phyloP scores from a whole-genome alignment of 2,329 filamentous ascomycete species.

The Colletotrichum sansevieriae region DNA sequence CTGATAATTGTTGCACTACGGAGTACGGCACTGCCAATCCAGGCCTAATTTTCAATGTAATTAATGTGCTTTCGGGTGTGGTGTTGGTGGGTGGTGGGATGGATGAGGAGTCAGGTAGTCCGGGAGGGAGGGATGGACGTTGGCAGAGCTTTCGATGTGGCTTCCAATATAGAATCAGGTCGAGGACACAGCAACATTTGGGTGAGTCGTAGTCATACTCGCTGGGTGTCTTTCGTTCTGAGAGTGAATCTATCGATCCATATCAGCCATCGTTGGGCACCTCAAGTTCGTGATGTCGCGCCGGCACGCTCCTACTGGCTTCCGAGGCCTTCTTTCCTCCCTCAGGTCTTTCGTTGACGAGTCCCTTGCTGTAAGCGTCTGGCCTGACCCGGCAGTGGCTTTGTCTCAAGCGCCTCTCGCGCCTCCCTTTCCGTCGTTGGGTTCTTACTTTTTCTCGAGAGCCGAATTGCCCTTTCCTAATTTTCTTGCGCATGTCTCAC shows the following conservation, averaged over 20 bases:
- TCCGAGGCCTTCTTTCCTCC: conserved; percentile 2
- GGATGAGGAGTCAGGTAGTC: not conserved
- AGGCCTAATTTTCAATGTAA: conserved; percentile 13
- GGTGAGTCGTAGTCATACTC: conserved; percentile 5
- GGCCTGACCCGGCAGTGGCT: conserved; percentile 33
- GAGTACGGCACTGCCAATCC: conserved; percentile 23
- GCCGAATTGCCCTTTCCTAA: conserved; percentile 27
- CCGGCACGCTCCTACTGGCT: not conserved
- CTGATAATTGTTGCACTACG: conserved; percentile 22
- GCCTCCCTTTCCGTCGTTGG: conserved; percentile 34
- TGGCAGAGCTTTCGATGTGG: conserved; percentile 19
- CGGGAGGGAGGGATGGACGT: conserved; percentile 15
- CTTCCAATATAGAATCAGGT: conserved; percentile 10
- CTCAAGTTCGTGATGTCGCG: conserved; percentile 6
- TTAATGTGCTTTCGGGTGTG: conserved; percentile 10
- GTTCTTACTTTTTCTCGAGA: conserved; percentile 39
- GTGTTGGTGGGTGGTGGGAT: conserved; percentile 25
- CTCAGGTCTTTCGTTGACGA: conserved; percentile 1
- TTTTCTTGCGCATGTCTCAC: conserved; percentile 34
- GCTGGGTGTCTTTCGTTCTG: not conserved
- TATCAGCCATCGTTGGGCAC: conserved; percentile 8
- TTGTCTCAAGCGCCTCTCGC: conserved; percentile 38
- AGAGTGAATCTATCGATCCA: conserved; percentile 1
- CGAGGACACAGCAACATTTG: conserved; percentile 9
- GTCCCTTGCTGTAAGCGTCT: conserved; percentile 24